Base-by-base conservation (phyloP, 805 yeast genomes). In the Jamesozyma gamospora region DNA sequence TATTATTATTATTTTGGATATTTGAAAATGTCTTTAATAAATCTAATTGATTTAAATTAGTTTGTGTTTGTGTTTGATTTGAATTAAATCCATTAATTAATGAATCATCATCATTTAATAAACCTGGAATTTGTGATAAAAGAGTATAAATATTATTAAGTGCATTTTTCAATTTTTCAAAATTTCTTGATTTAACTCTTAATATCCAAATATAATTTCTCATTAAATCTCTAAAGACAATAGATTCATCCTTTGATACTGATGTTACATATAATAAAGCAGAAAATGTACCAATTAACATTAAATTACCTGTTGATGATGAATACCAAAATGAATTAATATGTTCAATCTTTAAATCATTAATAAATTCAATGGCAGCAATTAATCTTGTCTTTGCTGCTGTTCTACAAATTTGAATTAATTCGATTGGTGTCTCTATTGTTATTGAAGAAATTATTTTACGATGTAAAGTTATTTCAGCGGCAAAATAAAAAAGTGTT, bases 301-400 rank as follows among this genome's bases (percentile, higher is more conserved):
- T 77, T 46, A 88, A 75, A 52, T 84, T 85, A 12, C 82, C 71
- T 0, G 92, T 70, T 0, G 95, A 74, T 1, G 87, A 75, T 1
- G 87, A 75, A 60, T 84, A 92, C 96, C 96, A 88, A 58, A 86
- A 87, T 10, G 94, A 76, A 55, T 79, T 88, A 35, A 85, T 70
- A 53, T 86, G 94, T 49, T 86, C 95, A 9, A 82, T 79, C 49
- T 78, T 79, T 56, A 88, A 67, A 43, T 77, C 80, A 36, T 79
- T 65, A 9, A 84, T 78, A 58, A 85, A 82, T 39, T 82, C 92
- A 44, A 83, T 74, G 0, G 95, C 84, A 0, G 95, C 95, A 7
- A 74, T 62, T 14, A 88, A 66, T 52, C 97, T 67, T 1, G 94
- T 81, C 42, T 72, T 76, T 1, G 96, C 96, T 0, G 96, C 95